Conservation (phyloP, 106 monocot genomes). For the Dendrobium chrysotoxum region DNA sequence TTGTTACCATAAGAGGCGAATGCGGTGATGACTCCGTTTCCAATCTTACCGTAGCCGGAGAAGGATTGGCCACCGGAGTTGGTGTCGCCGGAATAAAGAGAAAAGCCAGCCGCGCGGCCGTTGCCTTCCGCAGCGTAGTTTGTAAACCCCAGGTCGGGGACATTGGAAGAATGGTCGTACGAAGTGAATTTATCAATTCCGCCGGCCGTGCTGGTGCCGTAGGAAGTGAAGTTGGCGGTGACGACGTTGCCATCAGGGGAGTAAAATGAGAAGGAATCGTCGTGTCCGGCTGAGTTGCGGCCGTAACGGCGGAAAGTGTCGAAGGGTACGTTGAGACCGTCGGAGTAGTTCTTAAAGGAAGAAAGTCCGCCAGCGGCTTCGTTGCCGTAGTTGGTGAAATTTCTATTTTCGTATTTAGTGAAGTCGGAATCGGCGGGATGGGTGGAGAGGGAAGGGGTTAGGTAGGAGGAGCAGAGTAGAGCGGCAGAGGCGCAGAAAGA, state of each 20-base stretch:
- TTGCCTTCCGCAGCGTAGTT: not conserved
- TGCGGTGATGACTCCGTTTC: not conserved
- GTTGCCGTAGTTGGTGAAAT: constrained; percentile 83
- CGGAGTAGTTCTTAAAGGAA: constrained; percentile 75
- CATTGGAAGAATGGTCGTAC: constrained; percentile 68
- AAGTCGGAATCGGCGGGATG: constrained; percentile 23
- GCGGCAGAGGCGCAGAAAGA: constrained; percentile 49
- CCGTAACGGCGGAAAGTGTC: constrained; percentile 85
- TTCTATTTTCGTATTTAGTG: constrained; percentile 33
- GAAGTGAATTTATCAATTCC: constrained; percentile 47
- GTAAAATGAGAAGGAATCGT: constrained; percentile 53
- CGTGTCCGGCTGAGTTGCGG: constrained; percentile 37
- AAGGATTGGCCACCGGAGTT: constrained; percentile 4
- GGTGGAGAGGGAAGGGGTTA: constrained; percentile 8
- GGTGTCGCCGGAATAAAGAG: not conserved
- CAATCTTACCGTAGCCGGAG: constrained; percentile 9
- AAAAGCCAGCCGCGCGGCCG: not conserved
- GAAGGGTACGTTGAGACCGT: constrained; percentile 41
- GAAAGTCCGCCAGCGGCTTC: constrained; percentile 19
- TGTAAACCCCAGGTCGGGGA: constrained; percentile 22
- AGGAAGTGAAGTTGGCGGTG: constrained; percentile 80
- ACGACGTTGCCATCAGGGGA: constrained; percentile 57
- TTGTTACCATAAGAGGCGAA: constrained; percentile 9
- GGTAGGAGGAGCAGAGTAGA: constrained; percentile 1
- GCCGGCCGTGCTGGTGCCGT: constrained; percentile 43